These are phyloP conservation scores for Trichoderma koningiopsis DNA, from an alignment of 2,329 filamentous ascomycete species.

Conservation along the genomic window DNA sequence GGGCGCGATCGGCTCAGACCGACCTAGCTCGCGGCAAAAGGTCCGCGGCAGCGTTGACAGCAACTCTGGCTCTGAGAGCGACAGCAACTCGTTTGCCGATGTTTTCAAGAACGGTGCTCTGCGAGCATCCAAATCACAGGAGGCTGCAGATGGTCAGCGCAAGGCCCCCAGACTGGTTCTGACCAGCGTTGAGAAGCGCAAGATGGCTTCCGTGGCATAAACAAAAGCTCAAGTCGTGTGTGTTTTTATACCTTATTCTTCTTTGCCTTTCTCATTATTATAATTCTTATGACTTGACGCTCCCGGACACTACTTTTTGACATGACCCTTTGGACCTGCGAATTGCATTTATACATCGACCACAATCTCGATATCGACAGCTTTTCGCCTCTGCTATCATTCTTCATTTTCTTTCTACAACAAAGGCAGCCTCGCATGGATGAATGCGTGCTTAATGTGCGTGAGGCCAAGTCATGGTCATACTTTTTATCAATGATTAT, in stretches of 20 bases:
- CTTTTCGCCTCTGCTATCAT: conserved; percentile 21
- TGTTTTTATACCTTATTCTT: conserved; percentile 28
- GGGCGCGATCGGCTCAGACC: conserved; percentile 85
- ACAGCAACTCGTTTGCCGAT: conserved; percentile 65
- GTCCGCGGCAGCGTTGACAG: conserved; percentile 64
- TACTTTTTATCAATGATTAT: conserved; percentile 33
- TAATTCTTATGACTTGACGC: conserved; percentile 42
- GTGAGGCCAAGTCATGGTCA: conserved; percentile 24
- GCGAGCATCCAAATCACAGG: conserved; percentile 54
- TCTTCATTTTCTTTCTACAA: conserved; percentile 1
- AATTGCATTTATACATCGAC: conserved; percentile 35
- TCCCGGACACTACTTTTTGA: conserved; percentile 40
- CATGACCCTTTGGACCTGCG: conserved; percentile 42
- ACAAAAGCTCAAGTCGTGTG: conserved; percentile 23
- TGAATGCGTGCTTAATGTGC: conserved; percentile 27
- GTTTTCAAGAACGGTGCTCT: conserved; percentile 63
- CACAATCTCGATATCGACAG: conserved; percentile 26
- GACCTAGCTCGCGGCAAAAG: conserved; percentile 72
- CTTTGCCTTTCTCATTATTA: conserved; percentile 33
- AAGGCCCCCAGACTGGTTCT: conserved; percentile 86
- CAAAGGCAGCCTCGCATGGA: conserved; percentile 1
- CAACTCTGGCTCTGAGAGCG: conserved; percentile 53
- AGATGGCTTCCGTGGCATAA: conserved; percentile 44
- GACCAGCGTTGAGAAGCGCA: conserved; percentile 88
- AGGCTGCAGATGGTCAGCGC: conserved; percentile 65